Evolutionary conservation across 139 green algal species (phyloP), one percentile per base, ranked within the genome.

Genomic region (Chlorella sorokiniana): DNA sequence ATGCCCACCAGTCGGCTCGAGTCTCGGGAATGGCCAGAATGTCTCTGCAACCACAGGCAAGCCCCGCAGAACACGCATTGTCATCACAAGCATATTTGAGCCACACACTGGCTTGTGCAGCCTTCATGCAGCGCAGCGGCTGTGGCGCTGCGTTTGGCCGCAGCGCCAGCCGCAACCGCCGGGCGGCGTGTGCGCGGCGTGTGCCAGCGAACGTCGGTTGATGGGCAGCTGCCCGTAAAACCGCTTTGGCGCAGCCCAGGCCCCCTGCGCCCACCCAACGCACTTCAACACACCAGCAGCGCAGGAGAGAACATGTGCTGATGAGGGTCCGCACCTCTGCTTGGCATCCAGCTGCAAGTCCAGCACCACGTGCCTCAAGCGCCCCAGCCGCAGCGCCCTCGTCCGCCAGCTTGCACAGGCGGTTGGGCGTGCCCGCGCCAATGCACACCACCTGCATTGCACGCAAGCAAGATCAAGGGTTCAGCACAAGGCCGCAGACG

Each of bases 321-420:
- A 7, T 2, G 20, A 27, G 4, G 3, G 1, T 1, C 14, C 80
- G 27, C 31, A 89, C 85, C 85, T 65, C 68, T 88, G 74, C 81
- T 92, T 92, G n/a, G 68, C 77, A 42, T 92, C 86, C 61, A 86
- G 45, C 9, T 71, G 33, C 18, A 89, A 69, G 61, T 92, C 88
- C 33, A 92, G 65, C 10, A 92, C 68, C 40, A 92, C 70, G 7
- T 83, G 78, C 16, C 16, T 41, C 22, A 92, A 73, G 23, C 77
- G 61, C 37, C 75, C 71, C 33, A 91, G 61, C 22, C 81, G 52
- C 6, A 92, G 54, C 83, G 20, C 78, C 84, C 14, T 74, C 11
- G 10, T 86, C 84, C 9, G 78, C 65, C 25, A 92, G 81, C 72
- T 84, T 86, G 33, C 31, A 48, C 9, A 92, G 72, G 7, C 88